phyloP scores from a whole-genome alignment of 1,284 basidiomycete species.

The Apiotrichum domesticum region DNA sequence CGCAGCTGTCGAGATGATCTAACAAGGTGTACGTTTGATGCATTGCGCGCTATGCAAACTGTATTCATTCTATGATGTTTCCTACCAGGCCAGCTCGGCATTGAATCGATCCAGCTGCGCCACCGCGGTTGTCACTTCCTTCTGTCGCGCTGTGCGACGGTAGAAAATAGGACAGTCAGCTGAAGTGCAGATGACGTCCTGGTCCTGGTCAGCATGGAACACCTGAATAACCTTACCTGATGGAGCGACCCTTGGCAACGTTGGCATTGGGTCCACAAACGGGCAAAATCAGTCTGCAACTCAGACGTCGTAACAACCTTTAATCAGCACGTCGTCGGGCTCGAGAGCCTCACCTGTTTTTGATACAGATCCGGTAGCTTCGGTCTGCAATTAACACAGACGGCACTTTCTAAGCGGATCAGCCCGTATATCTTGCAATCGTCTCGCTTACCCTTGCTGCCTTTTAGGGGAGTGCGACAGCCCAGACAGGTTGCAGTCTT shows the following conservation, averaged over 20 bases:
- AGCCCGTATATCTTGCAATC: constrained; percentile 1
- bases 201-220: neutral
- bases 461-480: constrained; percentile 77
- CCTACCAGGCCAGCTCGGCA: constrained; percentile 43
- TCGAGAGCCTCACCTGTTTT: constrained; percentile 59
- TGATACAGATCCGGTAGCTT: constrained; percentile 81
- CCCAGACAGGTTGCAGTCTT: constrained; percentile 88
- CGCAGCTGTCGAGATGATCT: constrained; percentile 65
- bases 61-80: no score
- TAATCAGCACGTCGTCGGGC: neutral
- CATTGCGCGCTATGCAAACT: neutral
- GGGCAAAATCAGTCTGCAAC: constrained; percentile 80
- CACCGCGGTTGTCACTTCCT: constrained; percentile 82
- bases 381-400: constrained; percentile 85
- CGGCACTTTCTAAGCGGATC: constrained; percentile 63
- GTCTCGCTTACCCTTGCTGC: constrained; percentile 58
- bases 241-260: constrained; percentile 92
- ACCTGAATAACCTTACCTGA: constrained; percentile 55
- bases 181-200: constrained; percentile 94
- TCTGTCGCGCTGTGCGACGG: constrained; percentile 92
- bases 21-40: constrained; percentile 4
- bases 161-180: constrained; percentile 99
- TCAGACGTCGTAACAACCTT: constrained; percentile 61
- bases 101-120: constrained; percentile 75
- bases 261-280: constrained; percentile 95